Evolutionary conservation across 2,329 filamentous ascomycete genomes (phyloP), one percentile per base, ranked within the genome.

Genomic region (Arthrobotrys iridis): DNA sequence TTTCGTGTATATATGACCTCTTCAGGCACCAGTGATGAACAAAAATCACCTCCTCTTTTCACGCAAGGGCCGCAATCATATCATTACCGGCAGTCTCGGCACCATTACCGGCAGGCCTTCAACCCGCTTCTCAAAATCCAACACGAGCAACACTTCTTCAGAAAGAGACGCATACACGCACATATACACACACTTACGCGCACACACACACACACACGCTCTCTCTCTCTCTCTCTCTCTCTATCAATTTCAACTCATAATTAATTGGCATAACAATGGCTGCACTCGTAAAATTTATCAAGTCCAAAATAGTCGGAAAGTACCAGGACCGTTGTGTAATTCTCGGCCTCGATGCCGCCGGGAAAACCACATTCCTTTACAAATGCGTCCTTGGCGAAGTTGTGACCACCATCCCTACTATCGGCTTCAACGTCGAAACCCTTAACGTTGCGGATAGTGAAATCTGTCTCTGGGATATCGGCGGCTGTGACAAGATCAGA

Each of bases 401-500:
- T 11, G 48, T 78, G 10, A 59, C 45, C 15, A 57, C 77, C 15
- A 78, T 78, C 13, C 77, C 77, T 10, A 78, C 77, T 1, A 78
- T 78, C 33, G 77, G 77, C 22, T 77, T 78, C 40, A 78, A 78
- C 30, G 77, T 73, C 40, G 77, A 78, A 24, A 64, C 70, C 8
- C n/a, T 78, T 13, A 67, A 48, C 7, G 10, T 71, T 4, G 59
- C 59, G 11, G 30, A 57, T 1, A 57, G 76, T 18, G 57, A 55
- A 24, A 24, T 78, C 8, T 33, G 33, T 4, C 76, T 76, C 40
- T 78, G 77, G 77, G 77, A 78, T 33, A 22, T 78, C n/a, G 77
- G 77, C 7, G 77, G 75, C 48, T 37, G 79, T 6, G 80, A 81
- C 35, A 76, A 74, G 33, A 80, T 82, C 0, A 78, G 80, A 15